Base-by-base conservation (phyloP, 73 alveolate genomes). In the Stentor roeselii region DNA sequence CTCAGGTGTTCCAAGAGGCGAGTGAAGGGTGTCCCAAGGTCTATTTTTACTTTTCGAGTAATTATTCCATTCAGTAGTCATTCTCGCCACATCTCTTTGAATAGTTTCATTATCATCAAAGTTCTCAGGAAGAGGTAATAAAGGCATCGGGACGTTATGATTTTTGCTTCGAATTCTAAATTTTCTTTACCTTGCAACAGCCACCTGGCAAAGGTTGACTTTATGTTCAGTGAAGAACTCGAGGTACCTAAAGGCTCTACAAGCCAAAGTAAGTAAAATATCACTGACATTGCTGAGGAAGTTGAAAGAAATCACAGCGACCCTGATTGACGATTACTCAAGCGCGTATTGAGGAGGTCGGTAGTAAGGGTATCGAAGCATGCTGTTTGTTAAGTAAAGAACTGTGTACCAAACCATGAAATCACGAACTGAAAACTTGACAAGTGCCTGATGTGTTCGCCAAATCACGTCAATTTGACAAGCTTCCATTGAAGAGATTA, bases 171-270 rank as follows among this genome's bases (percentile, higher is more conserved):
- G 11, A 1, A 67, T 67, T 34, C 80, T 67, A 2, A 30, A n/a
- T 67, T 27, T 21, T 1, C 21, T 2, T 67, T 67, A 67, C 80
- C 80, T 67, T 34, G 11, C 27, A 32, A 21, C n/a, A 1, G 80
- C 80, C 21, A 67, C 41, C 21, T 21, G 2, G 2, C n/a, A 32
- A n/a, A 67, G 0, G 0, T 27, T 21, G 15, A 11, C 80, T 67
- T 67, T 67, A 21, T 67, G 41, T 67, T 67, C 80, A 30, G 14
- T 36, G 34, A 40, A 0, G 37, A 67, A 67, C 2, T 21, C 80
- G 42, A 67, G 34, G 34, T 67, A 67, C 34, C 37, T 67, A 67
- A 67, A 67, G 2, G 80, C 37, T 40, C 80, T 67, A 2, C 80
- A 67, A 32, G 41, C n/a, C 37, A 67, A 30, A 1, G 37, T 67